phyloP scores from a whole-genome alignment of 768 basidiomycete species.

The Suillus brevipes region DNA sequence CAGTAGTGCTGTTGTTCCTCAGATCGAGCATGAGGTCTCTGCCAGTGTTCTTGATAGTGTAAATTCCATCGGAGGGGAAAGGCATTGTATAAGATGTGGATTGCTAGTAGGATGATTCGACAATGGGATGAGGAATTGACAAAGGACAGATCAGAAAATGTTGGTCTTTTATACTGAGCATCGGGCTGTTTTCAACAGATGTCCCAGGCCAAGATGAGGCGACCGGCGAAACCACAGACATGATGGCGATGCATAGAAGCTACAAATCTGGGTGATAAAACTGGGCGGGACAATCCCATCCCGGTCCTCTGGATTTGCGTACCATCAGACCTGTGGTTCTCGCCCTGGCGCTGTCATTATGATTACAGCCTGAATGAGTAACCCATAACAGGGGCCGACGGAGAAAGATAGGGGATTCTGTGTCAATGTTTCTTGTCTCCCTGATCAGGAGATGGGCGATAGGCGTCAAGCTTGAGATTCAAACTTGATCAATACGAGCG shows the following conservation, averaged over 20 bases:
- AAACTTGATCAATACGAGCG: too few relatives aligned
- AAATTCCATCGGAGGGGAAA: too few relatives aligned
- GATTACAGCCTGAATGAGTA: neutral
- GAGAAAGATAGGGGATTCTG: neutral
- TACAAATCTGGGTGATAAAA: neutral
- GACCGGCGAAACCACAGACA: neutral
- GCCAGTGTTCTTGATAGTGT: too few relatives aligned
- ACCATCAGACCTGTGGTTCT: too few relatives aligned
- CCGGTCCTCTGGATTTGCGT: neutral
- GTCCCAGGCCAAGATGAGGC: neutral
- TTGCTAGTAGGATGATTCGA: neutral
- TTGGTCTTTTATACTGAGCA: neutral
- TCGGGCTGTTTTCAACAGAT: neutral
- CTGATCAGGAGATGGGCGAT: too few relatives aligned
- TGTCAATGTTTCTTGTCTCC: too few relatives aligned
- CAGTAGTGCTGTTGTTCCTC: too few relatives aligned
- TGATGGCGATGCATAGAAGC: neutral
- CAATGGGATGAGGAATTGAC: neutral
- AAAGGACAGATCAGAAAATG: neutral
- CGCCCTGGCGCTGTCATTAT: neutral
- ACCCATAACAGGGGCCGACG: neutral
- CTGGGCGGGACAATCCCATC: neutral
- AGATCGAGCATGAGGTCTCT: too few relatives aligned
- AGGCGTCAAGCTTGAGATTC: too few relatives aligned
- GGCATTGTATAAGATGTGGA: neutral